Evolutionary conservation across 176 grass and related monocot genomes (phyloP).

Genomic region (Cymbopogon citratus): DNA sequence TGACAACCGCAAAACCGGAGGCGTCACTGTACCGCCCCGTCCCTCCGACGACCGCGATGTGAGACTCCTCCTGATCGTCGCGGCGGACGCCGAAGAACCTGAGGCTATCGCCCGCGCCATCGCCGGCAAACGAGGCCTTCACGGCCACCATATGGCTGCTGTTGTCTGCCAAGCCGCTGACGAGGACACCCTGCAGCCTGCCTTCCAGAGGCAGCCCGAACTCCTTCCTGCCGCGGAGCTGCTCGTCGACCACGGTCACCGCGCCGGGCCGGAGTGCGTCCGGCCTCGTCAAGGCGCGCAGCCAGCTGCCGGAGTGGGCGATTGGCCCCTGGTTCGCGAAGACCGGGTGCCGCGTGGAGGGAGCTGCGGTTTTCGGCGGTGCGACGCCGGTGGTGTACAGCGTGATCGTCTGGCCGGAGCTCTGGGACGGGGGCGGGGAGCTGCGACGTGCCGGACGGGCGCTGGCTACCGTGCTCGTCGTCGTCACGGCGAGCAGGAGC

Average conservation of each 20-base stretch:
- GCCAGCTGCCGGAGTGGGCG: conserved; percentile 23
- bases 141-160: conserved; percentile 50
- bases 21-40: conserved; percentile 40
- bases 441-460: conserved; percentile 16
- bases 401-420: conserved; percentile 44
- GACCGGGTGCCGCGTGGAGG: conserved; percentile 5
- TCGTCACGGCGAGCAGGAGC: conserved; percentile 21
- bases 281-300: conserved; percentile 42
- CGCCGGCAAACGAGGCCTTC: conserved; percentile 42
- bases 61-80: conserved; percentile 33
- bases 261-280: conserved; percentile 25
- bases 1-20: conserved; percentile 50
- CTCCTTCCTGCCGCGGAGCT: conserved; percentile 33
- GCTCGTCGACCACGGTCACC: conserved; percentile 50
- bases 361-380: neutral
- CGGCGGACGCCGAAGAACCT: conserved; percentile 65
- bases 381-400: conserved; percentile 41
- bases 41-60: conserved; percentile 70
- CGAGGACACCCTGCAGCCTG: conserved; percentile 53
- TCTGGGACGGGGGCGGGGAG: neutral
- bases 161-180: conserved; percentile 40
- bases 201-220: conserved; percentile 34
- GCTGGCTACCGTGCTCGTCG: conserved; percentile 4
- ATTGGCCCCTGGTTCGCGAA: conserved; percentile 33
- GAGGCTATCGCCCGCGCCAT: conserved; percentile 35